Evolutionary conservation across 108 stramenopile genomes (phyloP).

Genomic region (Skeletonema tropicum): DNA sequence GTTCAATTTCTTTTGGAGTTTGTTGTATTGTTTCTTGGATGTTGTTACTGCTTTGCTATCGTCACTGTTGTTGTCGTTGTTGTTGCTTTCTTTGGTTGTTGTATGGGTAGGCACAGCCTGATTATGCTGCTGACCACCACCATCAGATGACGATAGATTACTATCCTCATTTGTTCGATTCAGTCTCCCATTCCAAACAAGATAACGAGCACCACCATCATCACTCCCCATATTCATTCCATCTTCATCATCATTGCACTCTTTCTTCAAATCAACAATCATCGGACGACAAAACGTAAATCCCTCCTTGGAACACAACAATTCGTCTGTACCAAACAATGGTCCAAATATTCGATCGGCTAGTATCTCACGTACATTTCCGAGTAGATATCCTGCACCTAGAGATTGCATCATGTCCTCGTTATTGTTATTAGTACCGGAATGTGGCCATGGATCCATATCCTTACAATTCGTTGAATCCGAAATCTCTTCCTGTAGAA

Average conservation of each 20-base stretch:
- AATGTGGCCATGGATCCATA: conserved; percentile 58
- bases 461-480: no score
- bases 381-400: conserved; percentile 70
- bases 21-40: conserved; percentile 20
- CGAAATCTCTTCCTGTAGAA: no score
- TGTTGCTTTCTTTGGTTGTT: not conserved
- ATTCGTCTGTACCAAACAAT: conserved; percentile 54
- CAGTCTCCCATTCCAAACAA: not conserved
- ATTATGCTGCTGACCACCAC: conserved; percentile 33
- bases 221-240: not conserved
- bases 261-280: conserved; percentile 29
- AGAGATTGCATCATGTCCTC: conserved; percentile 58
- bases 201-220: not conserved
- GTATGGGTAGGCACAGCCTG: conserved; percentile 25
- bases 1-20: conserved; percentile 17
- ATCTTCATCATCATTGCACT: not conserved
- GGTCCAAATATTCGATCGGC: conserved; percentile 68
- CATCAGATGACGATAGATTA: no score
- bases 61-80: not conserved
- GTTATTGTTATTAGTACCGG: no score
- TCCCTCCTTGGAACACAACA: conserved; percentile 71
- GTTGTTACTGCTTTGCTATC: not conserved
- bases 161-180: no score
- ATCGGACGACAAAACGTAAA: conserved; percentile 59
- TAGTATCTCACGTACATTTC: conserved; percentile 54